A percentile compares a stretch with the other conserved stretches of the same genome.
Conservation (phyloP, 2,329 filamentous ascomycete species). For the Pyricularia sp. region DNA sequence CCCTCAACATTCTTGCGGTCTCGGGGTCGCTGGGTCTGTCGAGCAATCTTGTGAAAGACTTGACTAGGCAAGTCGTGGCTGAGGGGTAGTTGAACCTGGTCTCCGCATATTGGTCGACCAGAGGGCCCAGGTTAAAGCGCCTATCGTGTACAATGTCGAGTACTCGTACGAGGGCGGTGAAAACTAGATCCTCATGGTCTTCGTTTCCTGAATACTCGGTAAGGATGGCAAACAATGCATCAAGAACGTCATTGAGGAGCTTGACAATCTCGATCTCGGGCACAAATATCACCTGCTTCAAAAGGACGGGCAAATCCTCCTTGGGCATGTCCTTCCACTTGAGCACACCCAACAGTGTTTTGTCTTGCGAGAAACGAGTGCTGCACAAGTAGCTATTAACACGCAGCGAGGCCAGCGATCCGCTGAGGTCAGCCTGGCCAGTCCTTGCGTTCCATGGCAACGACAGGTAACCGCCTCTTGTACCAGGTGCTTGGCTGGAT, state of each 20-base stretch:
- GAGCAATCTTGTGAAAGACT: slow-evolving; percentile 77
- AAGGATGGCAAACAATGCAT: slow-evolving; percentile 82
- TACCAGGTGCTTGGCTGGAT: slow-evolving; percentile 40
- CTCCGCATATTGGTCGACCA: slow-evolving; percentile 88
- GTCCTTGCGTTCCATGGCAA: slow-evolving; percentile 65
- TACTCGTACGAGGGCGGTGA: slow-evolving; percentile 81
- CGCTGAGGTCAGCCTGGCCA: slow-evolving; percentile 64
- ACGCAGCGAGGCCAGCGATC: slow-evolving; percentile 69
- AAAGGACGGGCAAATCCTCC: slow-evolving; percentile 60
- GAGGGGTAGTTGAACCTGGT: slow-evolving; percentile 88
- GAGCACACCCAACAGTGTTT: slow-evolving; percentile 71
- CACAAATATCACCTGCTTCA: slow-evolving; percentile 84
- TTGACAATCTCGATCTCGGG: slow-evolving; percentile 98
- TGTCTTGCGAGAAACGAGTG: slow-evolving; percentile 89
- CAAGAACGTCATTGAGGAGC: slow-evolving; percentile 78
- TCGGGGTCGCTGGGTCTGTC: slow-evolving; percentile 76
- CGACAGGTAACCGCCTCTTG: slow-evolving; percentile 78
- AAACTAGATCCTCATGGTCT: slow-evolving; percentile 86
- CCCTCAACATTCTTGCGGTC: slow-evolving; percentile 72
- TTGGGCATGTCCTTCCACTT: slow-evolving; percentile 74
- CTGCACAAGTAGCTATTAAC: slow-evolving; percentile 86
- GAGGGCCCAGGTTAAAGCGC: slow-evolving; percentile 79
- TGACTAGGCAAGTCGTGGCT: slow-evolving; percentile 77
- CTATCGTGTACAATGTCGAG: slow-evolving; percentile 91
- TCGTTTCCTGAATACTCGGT: slow-evolving; percentile 87